Conservation (phyloP, 148 eudicot genomes). For the Fagopyrum esculentum region DNA sequence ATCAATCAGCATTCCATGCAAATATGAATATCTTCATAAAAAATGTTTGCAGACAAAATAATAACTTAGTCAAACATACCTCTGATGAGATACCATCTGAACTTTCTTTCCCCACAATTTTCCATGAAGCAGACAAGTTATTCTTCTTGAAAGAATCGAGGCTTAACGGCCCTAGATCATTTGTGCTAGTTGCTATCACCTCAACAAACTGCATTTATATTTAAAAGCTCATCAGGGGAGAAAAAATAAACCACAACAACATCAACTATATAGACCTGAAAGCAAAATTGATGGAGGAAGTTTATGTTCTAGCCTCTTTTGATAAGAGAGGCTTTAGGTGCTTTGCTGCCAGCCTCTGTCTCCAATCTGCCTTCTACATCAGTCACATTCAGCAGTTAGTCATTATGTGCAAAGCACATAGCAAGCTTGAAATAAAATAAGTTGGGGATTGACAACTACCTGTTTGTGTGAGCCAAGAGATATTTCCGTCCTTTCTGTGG, state of each 20-base stretch:
- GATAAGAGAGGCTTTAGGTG: conserved; percentile 69
- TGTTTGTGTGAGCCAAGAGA: conserved; percentile 7
- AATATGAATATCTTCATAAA: not conserved
- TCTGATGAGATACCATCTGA: conserved; percentile 23
- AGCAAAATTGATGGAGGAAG: not conserved
- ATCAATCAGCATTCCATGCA: conserved; percentile 5
- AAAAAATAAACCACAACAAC: not conserved
- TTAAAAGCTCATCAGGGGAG: not conserved
- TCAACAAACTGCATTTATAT: conserved; percentile 54
- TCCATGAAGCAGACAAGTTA: conserved; percentile 79
- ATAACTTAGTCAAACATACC: conserved; percentile 18
- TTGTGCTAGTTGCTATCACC: conserved; percentile 46
- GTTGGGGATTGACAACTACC: not conserved
- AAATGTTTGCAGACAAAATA: not conserved
- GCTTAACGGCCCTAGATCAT: conserved; percentile 76
- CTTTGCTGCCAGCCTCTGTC: conserved; percentile 61
- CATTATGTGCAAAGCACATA: not conserved
- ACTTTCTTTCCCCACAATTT: conserved; percentile 38
- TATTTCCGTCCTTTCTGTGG: not conserved
- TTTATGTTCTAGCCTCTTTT: conserved; percentile 55
- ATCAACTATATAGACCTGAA: conserved; percentile 4
- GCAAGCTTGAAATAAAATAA: not conserved
- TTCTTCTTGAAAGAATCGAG: conserved; percentile 57
- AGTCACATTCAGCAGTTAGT: conserved; percentile 10
- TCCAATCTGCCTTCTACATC: conserved; percentile 66